A percentile compares a stretch with the other conserved stretches of the same genome.
These are phyloP conservation scores for Populus nigra DNA, from an alignment of 345 rosid species.

Conservation along the genomic window DNA sequence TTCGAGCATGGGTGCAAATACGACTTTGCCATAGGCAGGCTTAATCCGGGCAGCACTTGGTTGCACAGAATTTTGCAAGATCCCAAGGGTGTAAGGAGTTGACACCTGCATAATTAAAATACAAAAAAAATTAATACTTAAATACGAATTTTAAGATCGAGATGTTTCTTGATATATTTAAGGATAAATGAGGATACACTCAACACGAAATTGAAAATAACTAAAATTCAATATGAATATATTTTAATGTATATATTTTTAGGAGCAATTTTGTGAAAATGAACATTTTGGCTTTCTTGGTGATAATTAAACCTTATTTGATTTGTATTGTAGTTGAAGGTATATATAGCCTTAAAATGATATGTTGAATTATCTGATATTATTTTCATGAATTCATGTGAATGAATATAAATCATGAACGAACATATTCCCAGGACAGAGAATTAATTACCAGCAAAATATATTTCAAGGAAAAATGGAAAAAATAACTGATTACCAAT, in stretches of 20 bases:
- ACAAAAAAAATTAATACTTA: not conserved
- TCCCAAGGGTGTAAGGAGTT: constrained; percentile 64
- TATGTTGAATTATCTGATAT: not conserved
- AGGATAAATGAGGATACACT: not conserved
- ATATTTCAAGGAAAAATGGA: not conserved
- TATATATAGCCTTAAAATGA: no score
- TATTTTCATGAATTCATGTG: not conserved
- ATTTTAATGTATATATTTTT: not conserved
- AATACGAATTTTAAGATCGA: not conserved
- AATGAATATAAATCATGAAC: not conserved
- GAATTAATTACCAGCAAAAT: not conserved
- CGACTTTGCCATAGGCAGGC: constrained; percentile 34
- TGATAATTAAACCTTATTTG: not conserved
- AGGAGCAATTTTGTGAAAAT: not conserved
- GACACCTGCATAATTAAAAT: constrained; percentile 48
- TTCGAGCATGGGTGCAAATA: constrained; percentile 62
- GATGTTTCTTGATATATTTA: not conserved
- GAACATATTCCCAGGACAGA: no score
- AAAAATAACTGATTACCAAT: not conserved
- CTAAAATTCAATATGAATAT: not conserved
- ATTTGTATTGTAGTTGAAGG: no score
- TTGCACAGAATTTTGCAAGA: constrained; percentile 30
- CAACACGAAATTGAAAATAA: not conserved
- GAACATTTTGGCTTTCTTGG: not conserved
- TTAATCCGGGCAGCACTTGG: constrained; percentile 67